Base-by-base conservation (phyloP, 768 basidiomycete genomes). In the Termitomyces sp. region DNA sequence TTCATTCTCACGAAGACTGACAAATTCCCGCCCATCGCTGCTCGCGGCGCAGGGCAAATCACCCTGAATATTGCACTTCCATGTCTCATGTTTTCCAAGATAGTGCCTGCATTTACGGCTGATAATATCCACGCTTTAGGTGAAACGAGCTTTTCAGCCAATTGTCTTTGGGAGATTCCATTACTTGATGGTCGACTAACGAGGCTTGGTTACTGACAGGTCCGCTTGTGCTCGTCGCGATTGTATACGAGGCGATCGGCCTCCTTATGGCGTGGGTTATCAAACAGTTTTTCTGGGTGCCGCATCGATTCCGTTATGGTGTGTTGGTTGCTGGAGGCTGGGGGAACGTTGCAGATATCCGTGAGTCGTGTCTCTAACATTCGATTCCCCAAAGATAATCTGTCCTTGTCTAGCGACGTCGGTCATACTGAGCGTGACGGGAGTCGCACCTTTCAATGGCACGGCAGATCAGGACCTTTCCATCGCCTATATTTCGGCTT, bases 291-390 rank as follows among this genome's bases (percentile, higher is more conserved):
- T 90, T 87, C 64, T 90, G 88, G 83, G 87, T 91, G 2, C 90
- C 90, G 1, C 85, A 88, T 64, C 78, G 86, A 28, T 90, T 91
- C 65, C 75, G 88, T 48, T 82, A 84, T 63, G 90, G 88, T 0
- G 76, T 91, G 24, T 64, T 90, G 0, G 80, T 82, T 3, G 87
- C 88, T 0, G 88, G 87, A 40, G 82, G 79, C 3, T 90, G 83
- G 82, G 79, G 75, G 9, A 90, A 90, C 63, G 79, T 79, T 45
- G 87, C 84, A 9, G 89, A 88, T 64, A 80, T 90, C 33, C 85
- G 87, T 89, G 64, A 66, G 84, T 72, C 43, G 48, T 53, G 12
- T 22, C 6, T 8, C 16, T 36, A 16, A 18, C 6, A 7, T 26
- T 32, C 18, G 3, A 26, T 32, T 24, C 45, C 18, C 40, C 16